These are phyloP conservation scores for Westerdykella sp. DNA, from an alignment of 2,329 filamentous ascomycete genomes.

Conservation along the genomic window DNA sequence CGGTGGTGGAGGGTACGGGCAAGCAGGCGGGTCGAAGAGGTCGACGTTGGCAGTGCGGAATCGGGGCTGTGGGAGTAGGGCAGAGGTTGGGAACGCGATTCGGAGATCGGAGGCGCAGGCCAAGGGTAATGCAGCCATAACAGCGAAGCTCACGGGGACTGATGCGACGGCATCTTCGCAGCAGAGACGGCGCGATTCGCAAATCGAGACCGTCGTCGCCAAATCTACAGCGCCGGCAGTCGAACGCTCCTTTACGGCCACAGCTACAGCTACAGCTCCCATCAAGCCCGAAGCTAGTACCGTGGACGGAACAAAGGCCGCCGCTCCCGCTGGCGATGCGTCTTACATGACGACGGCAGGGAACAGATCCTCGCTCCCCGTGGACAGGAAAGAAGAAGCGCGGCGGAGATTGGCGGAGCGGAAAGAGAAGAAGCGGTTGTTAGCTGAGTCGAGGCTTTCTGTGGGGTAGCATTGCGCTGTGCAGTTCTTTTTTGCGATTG, in stretches of 20 bases:
- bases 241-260: neutral
- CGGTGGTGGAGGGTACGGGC: slow-evolving; percentile 13
- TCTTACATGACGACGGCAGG: slow-evolving; percentile 14
- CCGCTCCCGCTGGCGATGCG: slow-evolving; percentile 15
- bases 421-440: slow-evolving; percentile 17
- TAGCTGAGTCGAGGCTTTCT: neutral
- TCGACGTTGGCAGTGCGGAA: neutral
- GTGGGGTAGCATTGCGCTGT: neutral
- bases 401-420: slow-evolving; percentile 20
- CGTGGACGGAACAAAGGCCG: slow-evolving; percentile 15
- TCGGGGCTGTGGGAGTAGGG: neutral
- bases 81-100: slow-evolving; percentile 2
- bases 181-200: neutral
- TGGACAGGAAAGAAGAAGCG: slow-evolving; percentile 25
- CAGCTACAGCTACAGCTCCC: neutral
- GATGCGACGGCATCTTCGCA: neutral
- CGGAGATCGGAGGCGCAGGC: slow-evolving; percentile 1
- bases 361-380: slow-evolving; percentile 14
- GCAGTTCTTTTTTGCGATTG: no score
- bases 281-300: neutral
- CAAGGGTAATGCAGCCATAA: slow-evolving; percentile 2
- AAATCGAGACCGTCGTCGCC: no score
- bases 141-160: neutral
- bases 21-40: slow-evolving; percentile 12
- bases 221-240: no score